phyloP scores from a whole-genome alignment of 169 alveolate genomes.

The Babesia bovis region DNA sequence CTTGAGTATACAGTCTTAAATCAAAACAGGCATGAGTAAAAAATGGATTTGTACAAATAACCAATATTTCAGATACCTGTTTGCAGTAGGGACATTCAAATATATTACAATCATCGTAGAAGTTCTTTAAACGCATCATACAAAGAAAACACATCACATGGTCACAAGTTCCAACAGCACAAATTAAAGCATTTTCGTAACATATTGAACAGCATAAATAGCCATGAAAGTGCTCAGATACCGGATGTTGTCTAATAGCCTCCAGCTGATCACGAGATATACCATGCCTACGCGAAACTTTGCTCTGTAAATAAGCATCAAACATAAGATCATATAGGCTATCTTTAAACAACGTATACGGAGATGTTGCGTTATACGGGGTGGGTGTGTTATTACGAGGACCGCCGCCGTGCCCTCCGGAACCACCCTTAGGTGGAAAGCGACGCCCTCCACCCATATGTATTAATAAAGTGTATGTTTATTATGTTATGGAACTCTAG shows the following conservation, averaged over 20 bases:
- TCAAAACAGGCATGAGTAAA: slow-evolving; percentile 31
- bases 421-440: not conserved
- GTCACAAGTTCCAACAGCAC: slow-evolving; percentile 54
- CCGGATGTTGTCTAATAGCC: slow-evolving; percentile 20
- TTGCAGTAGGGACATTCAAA: slow-evolving; percentile 65
- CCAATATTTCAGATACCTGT: slow-evolving; percentile 48
- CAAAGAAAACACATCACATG: slow-evolving; percentile 64
- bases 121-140: slow-evolving; percentile 39
- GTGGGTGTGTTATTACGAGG: not conserved
- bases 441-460: slow-evolving; percentile 16
- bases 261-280: slow-evolving; percentile 45
- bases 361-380: not conserved
- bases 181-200: slow-evolving; percentile 62
- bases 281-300: slow-evolving; percentile 31
- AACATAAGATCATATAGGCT: slow-evolving; percentile 22
- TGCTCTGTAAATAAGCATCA: slow-evolving; percentile 44
- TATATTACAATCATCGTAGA: slow-evolving; percentile 37
- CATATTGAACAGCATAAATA: slow-evolving; percentile 61
- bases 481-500: not conserved
- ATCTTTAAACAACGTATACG: slow-evolving; percentile 28
- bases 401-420: not conserved
- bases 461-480: not conserved
- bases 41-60: slow-evolving; percentile 56
- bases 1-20: slow-evolving; percentile 14
- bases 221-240: slow-evolving; percentile 50